Conservation (phyloP, 768 basidiomycete species). For the Amanita fuliginea region DNA sequence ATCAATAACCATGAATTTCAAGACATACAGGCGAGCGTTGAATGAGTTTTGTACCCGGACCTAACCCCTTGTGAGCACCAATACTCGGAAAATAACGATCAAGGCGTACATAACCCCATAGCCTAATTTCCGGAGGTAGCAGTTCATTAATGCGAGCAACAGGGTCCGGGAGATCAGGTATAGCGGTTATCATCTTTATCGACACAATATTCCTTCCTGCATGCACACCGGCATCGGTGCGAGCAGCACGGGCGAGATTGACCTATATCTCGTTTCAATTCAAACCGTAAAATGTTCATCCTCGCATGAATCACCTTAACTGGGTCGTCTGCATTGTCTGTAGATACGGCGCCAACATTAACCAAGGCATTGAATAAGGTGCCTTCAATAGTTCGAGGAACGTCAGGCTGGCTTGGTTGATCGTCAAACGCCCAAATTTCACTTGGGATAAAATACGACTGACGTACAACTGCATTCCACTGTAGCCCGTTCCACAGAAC, state of each 20-base stretch:
- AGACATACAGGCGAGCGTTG: constrained; percentile 58
- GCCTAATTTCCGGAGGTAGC: constrained; percentile 81
- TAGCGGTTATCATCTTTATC: constrained; percentile 74
- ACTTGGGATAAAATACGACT: neutral
- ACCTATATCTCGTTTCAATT: constrained; percentile 41
- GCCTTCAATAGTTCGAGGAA: constrained; percentile 77
- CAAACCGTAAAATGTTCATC: neutral
- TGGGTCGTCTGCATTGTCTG: constrained; percentile 87
- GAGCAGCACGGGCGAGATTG: constrained; percentile 74
- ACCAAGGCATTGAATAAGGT: constrained; percentile 81
- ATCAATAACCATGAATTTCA: neutral
- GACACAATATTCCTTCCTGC: constrained; percentile 93
- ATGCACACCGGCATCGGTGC: constrained; percentile 96
- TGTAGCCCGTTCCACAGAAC: constrained; percentile 86
- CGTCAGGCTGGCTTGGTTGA: constrained; percentile 49
- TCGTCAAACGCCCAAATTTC: neutral
- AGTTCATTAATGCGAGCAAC: constrained; percentile 70
- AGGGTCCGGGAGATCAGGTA: constrained; percentile 64
- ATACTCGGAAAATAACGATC: neutral
- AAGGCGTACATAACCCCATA: constrained; percentile 81
- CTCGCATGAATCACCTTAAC: constrained; percentile 49
- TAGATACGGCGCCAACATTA: constrained; percentile 85
- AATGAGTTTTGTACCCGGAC: constrained; percentile 72
- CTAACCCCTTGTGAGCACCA: constrained; percentile 19
- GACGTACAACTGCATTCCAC: constrained; percentile 94